phyloP scores from a whole-genome alignment of 1,284 basidiomycete species.

The Pseudozyma thailandica region DNA sequence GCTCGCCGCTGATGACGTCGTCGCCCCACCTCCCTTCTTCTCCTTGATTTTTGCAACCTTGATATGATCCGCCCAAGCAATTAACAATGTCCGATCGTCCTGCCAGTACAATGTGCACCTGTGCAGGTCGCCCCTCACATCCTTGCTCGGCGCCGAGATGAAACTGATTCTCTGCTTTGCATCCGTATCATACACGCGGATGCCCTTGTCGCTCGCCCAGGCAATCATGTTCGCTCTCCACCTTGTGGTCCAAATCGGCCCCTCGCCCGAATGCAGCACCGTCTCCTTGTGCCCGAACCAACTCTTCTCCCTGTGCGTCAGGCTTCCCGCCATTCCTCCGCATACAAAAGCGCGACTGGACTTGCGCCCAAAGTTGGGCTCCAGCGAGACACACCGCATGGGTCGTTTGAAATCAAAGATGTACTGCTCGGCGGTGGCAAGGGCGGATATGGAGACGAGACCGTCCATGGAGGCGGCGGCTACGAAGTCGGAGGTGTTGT shows the following conservation, averaged over 20 bases:
- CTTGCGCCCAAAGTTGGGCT: conserved; percentile 87
- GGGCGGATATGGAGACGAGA: conserved; percentile 87
- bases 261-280: conserved; percentile 85
- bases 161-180: conserved; percentile 85
- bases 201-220: conserved; percentile 96
- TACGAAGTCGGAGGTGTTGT: conserved; percentile 86
- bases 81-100: conserved; percentile 84
- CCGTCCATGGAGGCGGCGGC: conserved; percentile 95
- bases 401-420: conserved; percentile 92
- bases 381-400: conserved; percentile 87
- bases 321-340: conserved; percentile 88
- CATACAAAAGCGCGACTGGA: conserved; percentile 87
- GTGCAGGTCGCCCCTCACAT: conserved; percentile 91
- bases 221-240: conserved; percentile 90
- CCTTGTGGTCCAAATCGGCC: conserved; percentile 89
- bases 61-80: conserved; percentile 94
- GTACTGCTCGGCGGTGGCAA: conserved; percentile 82
- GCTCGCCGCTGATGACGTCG: conserved; percentile 22
- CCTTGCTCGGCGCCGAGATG: conserved; percentile 82
- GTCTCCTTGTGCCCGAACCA: conserved; percentile 96
- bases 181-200: conserved; percentile 89
- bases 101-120: conserved; percentile 92
- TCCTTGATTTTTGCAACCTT: conserved; percentile 76
- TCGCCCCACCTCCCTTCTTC: conserved; percentile 9
- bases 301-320: conserved; percentile 90